Conservation (phyloP, 192 early-diverging fungal genomes). For the Haplosporangium gracile region DNA sequence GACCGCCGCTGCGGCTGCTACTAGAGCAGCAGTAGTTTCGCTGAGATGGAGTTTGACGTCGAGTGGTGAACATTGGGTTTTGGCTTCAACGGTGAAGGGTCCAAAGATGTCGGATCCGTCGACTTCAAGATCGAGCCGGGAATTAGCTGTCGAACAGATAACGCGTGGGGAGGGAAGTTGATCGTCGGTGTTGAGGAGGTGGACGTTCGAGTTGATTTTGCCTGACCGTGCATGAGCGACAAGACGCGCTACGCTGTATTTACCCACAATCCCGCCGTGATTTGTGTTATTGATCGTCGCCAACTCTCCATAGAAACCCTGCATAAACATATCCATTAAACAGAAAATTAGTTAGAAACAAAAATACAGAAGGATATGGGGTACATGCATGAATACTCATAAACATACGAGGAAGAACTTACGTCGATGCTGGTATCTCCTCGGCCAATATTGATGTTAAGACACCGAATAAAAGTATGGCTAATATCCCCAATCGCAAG, state of each 20-base stretch:
- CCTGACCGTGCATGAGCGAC: slow-evolving; percentile 18
- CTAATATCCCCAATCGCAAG: slow-evolving; percentile 48
- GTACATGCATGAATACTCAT: not conserved
- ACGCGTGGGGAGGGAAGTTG: slow-evolving; percentile 43
- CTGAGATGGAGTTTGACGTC: slow-evolving; percentile 27
- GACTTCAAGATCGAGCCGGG: slow-evolving; percentile 25
- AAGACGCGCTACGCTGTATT: slow-evolving; percentile 42
- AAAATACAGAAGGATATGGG: too few species aligned
- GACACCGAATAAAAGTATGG: slow-evolving; percentile 43
- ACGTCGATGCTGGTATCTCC: slow-evolving; percentile 50
- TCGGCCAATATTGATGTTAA: slow-evolving; percentile 15
- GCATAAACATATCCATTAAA: not conserved
- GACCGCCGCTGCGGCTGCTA: not conserved
- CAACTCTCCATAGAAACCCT: slow-evolving; percentile 46
- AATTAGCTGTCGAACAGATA: slow-evolving; percentile 18
- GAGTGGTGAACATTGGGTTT: slow-evolving; percentile 40
- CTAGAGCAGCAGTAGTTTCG: not conserved
- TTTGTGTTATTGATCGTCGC: slow-evolving; percentile 18
- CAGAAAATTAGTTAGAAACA: not conserved
- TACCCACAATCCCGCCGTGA: slow-evolving; percentile 19
- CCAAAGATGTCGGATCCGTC: slow-evolving; percentile 47
- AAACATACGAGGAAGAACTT: not conserved
- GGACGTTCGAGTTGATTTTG: slow-evolving; percentile 9
- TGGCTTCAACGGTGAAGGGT: slow-evolving; percentile 52
- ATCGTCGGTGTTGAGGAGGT: slow-evolving; percentile 51